Base-by-base conservation (phyloP, 345 rosid species). In the Boechera retrofracta region DNA sequence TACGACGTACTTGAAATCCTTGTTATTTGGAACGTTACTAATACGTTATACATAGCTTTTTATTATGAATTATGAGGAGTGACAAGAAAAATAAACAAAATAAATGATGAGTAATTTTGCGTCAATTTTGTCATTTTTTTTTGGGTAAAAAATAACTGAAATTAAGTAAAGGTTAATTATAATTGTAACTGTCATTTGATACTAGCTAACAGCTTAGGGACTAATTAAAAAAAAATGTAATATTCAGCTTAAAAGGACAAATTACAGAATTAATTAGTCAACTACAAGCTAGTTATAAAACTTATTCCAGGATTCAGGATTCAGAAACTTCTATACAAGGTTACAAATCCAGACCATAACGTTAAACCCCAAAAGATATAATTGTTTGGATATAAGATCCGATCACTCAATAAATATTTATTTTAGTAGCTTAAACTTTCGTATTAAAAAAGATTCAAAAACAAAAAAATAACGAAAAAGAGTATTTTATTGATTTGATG, bases 1-100 rank as follows among this genome's bases (percentile, higher is more conserved):
- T 1, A 89, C 72, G 2, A 91, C 97, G 63, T 88, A 86, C 78
- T 94, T 94, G 87, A 87, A 88, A 54, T 91, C 96, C 82, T 79
- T 58, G 4, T 67, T 36, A 67, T 77, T 71, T 71, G 61, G 54
- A 64, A 52, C 26, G 57, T 72, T 78, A 72, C 61, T 2, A 32
- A 35, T 41, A 59, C 69, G 74, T 68, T 61, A 61, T 39, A 60
- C 69, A 10, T 15, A 42, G 2, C 32, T 60, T 55, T 44, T 77
- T 33, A 77, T 44, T 55, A 70, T 55, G 45, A 63, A 33, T 18
- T 64, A 73, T 53, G 54, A 44, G 5, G 26, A 64, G 36, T 55
- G 7, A 38, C 10, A 38, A 38, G 10, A 38, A 56, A 2, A 24
- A 2, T 0, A 21, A 24, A 31, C 6, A 45, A 31, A 36, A 5